Evolutionary conservation across 345 rosid species (phyloP).

Genomic region (Conringia planisiliqua): DNA sequence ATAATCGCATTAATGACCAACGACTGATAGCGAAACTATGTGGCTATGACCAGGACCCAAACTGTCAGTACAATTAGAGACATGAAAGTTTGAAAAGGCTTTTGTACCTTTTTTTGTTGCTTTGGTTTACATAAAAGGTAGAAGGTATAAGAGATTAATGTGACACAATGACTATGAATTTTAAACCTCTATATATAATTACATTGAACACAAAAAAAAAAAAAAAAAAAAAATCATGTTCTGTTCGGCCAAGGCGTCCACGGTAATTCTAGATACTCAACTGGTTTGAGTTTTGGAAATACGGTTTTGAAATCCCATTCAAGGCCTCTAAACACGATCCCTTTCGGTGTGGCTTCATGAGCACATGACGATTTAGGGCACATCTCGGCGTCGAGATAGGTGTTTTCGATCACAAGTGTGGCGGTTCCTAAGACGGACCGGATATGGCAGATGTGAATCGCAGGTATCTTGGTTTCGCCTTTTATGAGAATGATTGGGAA

Average conservation of each 20-base stretch:
- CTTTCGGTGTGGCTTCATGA: conserved; percentile 26
- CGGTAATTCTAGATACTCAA: conserved; percentile 26
- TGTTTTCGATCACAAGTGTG: conserved; percentile 32
- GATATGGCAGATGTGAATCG: conserved; percentile 30
- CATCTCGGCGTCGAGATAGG: conserved; percentile 26
- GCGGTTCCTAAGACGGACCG: conserved; percentile 26
- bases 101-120: conserved; percentile 21
- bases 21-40: too few relatives aligned
- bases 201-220: conserved; percentile 9
- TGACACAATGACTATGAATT: conserved; percentile 21
- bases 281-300: conserved; percentile 27
- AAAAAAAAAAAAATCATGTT: not conserved
- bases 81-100: too few relatives aligned
- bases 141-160: conserved; percentile 4
- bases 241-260: conserved; percentile 38
- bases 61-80: too few relatives aligned
- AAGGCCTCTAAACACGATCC: conserved; percentile 29
- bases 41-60: too few relatives aligned
- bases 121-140: not conserved
- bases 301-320: conserved; percentile 30
- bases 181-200: conserved; percentile 4
- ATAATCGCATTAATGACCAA: too few relatives aligned
- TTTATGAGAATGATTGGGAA: conserved; percentile 24
- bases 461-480: conserved; percentile 28
- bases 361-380: conserved; percentile 29